A percentile compares a stretch with the other conserved stretches of the same genome.
Evolutionary conservation across 208 protist genomes (phyloP).

Genomic region (Trypanosoma caninum): DNA sequence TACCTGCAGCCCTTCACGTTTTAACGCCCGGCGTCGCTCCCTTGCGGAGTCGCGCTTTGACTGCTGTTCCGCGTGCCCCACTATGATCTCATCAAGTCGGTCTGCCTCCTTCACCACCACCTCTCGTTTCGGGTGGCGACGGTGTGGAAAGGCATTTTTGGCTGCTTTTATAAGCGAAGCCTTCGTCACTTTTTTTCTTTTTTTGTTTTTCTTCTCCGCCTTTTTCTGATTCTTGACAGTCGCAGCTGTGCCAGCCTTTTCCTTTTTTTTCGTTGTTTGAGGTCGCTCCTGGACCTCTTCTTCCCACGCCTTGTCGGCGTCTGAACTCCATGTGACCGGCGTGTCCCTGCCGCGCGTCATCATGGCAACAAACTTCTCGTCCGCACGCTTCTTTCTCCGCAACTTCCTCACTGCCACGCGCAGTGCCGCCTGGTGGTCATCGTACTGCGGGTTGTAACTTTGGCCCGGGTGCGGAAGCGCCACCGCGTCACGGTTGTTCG

Average conservation of each 20-base stretch:
- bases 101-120: slow-evolving; percentile 47
- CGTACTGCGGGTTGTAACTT: slow-evolving; percentile 83
- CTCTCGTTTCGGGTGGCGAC: slow-evolving; percentile 74
- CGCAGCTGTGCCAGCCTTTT: slow-evolving; percentile 8
- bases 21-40: slow-evolving; percentile 43
- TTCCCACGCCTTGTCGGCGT: slow-evolving; percentile 75
- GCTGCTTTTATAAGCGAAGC: slow-evolving; percentile 34
- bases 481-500: slow-evolving; percentile 82
- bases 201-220: slow-evolving; percentile 43
- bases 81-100: slow-evolving; percentile 50
- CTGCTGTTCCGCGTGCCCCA: slow-evolving; percentile 30
- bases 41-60: slow-evolving; percentile 34
- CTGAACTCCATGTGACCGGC: slow-evolving; percentile 48
- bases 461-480: slow-evolving; percentile 65
- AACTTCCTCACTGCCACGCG: slow-evolving; percentile 55
- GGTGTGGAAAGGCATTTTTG: slow-evolving; percentile 44
- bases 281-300: slow-evolving; percentile 58
- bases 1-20: slow-evolving; percentile 53
- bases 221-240: slow-evolving; percentile 31
- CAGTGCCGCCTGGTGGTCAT: slow-evolving; percentile 75
- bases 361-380: slow-evolving; percentile 70
- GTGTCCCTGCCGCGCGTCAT: slow-evolving; percentile 55
- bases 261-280: slow-evolving; percentile 4
- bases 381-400: slow-evolving; percentile 51
- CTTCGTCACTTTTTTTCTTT: slow-evolving; percentile 49